Percentiles rank a stretch among this genome's conserved stretches.
phyloP scores from a whole-genome alignment of 306 rosid species.

The Acmispon strigosus region DNA sequence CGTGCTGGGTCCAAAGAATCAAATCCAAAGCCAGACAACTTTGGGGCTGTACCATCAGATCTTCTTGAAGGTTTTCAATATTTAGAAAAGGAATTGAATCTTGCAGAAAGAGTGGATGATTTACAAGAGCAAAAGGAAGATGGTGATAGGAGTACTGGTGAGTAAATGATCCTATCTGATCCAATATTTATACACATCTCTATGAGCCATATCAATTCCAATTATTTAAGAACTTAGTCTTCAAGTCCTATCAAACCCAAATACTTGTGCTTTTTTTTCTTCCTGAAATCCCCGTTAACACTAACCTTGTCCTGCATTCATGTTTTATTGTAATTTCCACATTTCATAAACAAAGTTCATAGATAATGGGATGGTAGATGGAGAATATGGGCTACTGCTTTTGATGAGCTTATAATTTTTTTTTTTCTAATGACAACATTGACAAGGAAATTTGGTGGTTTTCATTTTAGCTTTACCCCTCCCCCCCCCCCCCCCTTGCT shows the following conservation, averaged over 20 bases:
- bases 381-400: not conserved
- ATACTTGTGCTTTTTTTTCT: not conserved
- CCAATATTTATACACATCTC: not conserved
- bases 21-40: slow-evolving; percentile 38
- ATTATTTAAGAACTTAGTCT: slow-evolving; percentile 3
- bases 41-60: slow-evolving; percentile 54
- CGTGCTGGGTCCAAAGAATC: slow-evolving; percentile 35
- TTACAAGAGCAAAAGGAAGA: slow-evolving; percentile 44
- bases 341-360: not conserved
- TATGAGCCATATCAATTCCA: not conserved
- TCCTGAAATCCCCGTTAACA: slow-evolving; percentile 4
- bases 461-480: not conserved
- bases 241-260: not conserved
- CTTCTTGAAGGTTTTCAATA: slow-evolving; percentile 70
- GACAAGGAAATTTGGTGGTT: not conserved
- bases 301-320: not conserved
- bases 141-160: slow-evolving; percentile 42
- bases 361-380: not conserved
- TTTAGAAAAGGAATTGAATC: slow-evolving; percentile 54
- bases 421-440: slow-evolving; percentile 9
- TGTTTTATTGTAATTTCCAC: not conserved
- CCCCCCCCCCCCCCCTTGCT: not conserved
- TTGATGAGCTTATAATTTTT: not conserved
- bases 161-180: slow-evolving; percentile 21
- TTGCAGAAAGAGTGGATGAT: slow-evolving; percentile 38